Conservation (phyloP, 495 filamentous ascomycete genomes). For the Aspergillus panamensis region DNA sequence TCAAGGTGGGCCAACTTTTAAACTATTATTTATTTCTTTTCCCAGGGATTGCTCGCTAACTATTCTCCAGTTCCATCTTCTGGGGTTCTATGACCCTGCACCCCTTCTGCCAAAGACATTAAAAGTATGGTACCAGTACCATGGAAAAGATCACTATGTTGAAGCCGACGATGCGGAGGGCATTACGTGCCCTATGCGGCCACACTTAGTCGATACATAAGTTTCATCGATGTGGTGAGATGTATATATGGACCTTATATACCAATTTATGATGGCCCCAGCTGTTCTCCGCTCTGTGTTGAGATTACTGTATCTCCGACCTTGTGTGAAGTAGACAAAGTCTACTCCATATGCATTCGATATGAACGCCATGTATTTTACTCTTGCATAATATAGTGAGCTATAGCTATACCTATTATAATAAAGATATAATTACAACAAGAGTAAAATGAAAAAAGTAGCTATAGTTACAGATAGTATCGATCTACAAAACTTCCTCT, state of each 20-base stretch:
- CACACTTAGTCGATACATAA: conserved; percentile 25
- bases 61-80: conserved; percentile 42
- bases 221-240: neutral
- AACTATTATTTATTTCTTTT: neutral
- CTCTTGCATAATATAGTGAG: neutral
- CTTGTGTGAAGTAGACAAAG: too few species aligned
- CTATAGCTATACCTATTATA: neutral
- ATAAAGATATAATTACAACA: neutral
- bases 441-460: neutral
- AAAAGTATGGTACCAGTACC: conserved; percentile 51
- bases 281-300: neutral
- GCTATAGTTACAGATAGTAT: too few species aligned
- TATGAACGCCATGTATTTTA: neutral
- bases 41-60: conserved; percentile 11
- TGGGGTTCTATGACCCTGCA: conserved; percentile 57
- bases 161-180: conserved; percentile 47
- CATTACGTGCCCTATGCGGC: conserved; percentile 37
- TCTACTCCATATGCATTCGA: neutral
- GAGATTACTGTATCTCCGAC: neutral
- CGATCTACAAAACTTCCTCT: neutral
- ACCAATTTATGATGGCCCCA: neutral
- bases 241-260: neutral
- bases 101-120: conserved; percentile 50
- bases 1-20: conserved; percentile 34
- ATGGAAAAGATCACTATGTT: conserved; percentile 42